Evolutionary conservation across 345 rosid species (phyloP), one percentile per base, ranked within the genome.

Genomic region (Combretum micranthum): DNA sequence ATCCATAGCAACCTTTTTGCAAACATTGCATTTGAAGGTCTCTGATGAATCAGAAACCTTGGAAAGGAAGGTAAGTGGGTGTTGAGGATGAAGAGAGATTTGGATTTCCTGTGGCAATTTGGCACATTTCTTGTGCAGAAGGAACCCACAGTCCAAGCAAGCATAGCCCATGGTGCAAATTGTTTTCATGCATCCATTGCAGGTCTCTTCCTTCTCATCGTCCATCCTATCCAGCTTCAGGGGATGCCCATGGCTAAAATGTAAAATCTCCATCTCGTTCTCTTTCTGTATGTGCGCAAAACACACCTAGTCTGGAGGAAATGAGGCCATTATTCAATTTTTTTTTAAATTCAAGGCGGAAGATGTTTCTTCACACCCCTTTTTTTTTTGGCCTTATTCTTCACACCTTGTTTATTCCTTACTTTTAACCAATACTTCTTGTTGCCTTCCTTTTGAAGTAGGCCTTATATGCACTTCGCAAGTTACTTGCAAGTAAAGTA

Each of bases 61-160:
- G 50, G 57, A 44, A 13, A 49, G 10, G 39, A 72, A 69, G 25
- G 22, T 3, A 20, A 72, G 67, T 13, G 70, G 61, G 57, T 68
- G 77, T 23, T 56, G 42, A 14, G 64, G 66, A 60, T 73, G 77
- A 46, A 57, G 19, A 32, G 18, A 67, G 32, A 52, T 69, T 5
- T n/a, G 25, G 58, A 64, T 57, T 44, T 59, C 47, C 15, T 12
- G 16, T 14, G 69, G 73, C 20, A 63, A 42, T 42, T 55, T 14
- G 15, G 60, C 61, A 19, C 77, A 73, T 20, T 18, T 53, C 32
- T 60, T 57, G 45, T 68, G 73, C 19, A 72, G 69, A 52, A 42
- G 49, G 62, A 58, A 60, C 15, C 53, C 46, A 18, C 70, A 73
- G 18, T 47, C 47, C 0, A 25, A n/a, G 53, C 77, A 68, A 12